Evolutionary conservation across 768 basidiomycete genomes (phyloP), one percentile per base, ranked within the genome.

Genomic region (Astraeus odoratus): DNA sequence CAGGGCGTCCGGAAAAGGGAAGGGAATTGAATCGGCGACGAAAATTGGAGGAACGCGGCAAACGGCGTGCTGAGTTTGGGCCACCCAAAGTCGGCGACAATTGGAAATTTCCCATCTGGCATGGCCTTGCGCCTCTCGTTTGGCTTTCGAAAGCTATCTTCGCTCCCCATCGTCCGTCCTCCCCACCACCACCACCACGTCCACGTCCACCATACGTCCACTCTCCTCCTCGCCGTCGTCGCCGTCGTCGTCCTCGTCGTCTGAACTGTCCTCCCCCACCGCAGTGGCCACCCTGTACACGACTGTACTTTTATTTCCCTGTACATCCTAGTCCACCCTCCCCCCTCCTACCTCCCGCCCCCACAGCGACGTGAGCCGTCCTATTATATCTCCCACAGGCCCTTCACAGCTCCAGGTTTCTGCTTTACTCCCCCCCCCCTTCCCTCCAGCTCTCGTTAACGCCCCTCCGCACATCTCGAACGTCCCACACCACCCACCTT

Each of bases 21-120:
- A 19, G 15, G 16, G 19, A 19, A 18, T 41, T 41, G 15, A 5
- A 26, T n/a, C 39, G 39, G 39, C 27, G 39, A 25, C 29, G 39
- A 29, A 29, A 41, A 29, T 41, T 41, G 18, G 26, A 41, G 43
- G 33, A 43, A 37, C 48, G 30, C 56, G 56, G 58, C 56, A 59
- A 55, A 51, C 36, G 53, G 58, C 60, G 60, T 64, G 60, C 59
- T 59, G 55, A 58, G 61, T 62, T 63, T 58, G 45, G 38, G 42
- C 13, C 40, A 51, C 43, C 31, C 35, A 44, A 44, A 51, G 47
- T 52, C 49, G 51, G 51, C 44, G 49, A 50, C 42, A 52, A 48
- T 40, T 41, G 48, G 38, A 44, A 51, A 61, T 49, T 68, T 68
- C 65, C 63, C 67, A 68, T 67, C 61, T 60, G 59, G 56, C 53